Evolutionary conservation across 345 rosid genomes (phyloP).

Genomic region (Eucalyptus pauciflora): DNA sequence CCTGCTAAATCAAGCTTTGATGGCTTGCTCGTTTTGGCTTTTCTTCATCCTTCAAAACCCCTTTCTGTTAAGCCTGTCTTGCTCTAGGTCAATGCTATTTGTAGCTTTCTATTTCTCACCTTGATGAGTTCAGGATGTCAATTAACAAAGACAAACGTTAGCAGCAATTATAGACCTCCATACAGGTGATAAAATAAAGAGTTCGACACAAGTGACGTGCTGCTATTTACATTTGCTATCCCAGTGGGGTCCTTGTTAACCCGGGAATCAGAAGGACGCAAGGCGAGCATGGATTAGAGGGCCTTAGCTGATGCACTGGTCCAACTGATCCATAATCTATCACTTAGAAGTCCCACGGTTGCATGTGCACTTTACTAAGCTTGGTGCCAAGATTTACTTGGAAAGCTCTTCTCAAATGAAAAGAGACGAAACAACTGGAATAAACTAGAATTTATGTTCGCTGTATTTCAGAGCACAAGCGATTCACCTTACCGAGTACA

Average conservation of each 20-base stretch:
- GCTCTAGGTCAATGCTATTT: not conserved
- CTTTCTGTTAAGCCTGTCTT: not conserved
- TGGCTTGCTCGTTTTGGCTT: not conserved
- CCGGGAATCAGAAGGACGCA: not conserved
- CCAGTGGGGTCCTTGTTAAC: not conserved
- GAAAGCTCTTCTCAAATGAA: not conserved
- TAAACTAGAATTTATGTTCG: not conserved
- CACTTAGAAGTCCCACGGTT: not conserved
- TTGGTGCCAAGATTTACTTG: not conserved
- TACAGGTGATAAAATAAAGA: not conserved
- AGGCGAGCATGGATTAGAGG: not conserved
- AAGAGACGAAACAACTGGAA: not conserved
- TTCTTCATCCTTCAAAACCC: not conserved
- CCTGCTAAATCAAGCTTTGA: not conserved
- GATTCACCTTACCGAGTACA: not conserved
- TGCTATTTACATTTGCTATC: not conserved
- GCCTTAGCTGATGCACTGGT: not conserved
- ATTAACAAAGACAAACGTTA: not conserved
- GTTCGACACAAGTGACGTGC: not conserved
- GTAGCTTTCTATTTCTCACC: not conserved
- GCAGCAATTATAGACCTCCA: not conserved
- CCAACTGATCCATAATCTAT: not conserved
- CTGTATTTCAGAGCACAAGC: not conserved
- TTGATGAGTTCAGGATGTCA: not conserved
- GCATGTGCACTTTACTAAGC: not conserved